Conservation (phyloP, 129 eudicot genomes). For the Pseudognaphalium luteoalbum region DNA sequence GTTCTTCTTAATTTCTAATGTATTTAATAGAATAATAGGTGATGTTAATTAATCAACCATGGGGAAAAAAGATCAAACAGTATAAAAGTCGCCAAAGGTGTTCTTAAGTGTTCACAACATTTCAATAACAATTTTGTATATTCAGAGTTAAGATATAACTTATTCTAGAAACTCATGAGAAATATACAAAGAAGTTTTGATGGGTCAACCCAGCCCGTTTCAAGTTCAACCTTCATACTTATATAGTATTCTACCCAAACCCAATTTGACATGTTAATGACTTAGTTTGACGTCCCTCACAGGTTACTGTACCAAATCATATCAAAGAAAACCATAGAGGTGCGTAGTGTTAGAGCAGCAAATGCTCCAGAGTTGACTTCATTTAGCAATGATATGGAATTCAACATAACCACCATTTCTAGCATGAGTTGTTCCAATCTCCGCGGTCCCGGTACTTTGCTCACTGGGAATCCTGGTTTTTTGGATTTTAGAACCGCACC, state of each 20-base stretch:
- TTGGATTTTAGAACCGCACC: constrained; percentile 50
- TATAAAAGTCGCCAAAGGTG: not conserved
- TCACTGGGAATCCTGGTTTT: constrained; percentile 61
- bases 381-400: constrained; percentile 72
- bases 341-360: constrained; percentile 80
- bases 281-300: constrained; percentile 18
- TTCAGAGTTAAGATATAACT: not conserved
- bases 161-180: not conserved
- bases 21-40: not conserved
- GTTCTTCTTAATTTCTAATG: not conserved
- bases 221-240: not conserved
- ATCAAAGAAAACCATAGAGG: constrained; percentile 73
- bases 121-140: not conserved
- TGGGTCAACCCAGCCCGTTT: not conserved
- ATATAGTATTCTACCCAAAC: not conserved
- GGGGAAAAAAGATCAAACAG: not conserved
- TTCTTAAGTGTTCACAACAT: not conserved
- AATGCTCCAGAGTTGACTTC: constrained; percentile 68
- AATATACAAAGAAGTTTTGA: not conserved
- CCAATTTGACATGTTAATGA: not conserved
- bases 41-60: not conserved
- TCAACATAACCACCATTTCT: constrained; percentile 84
- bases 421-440: constrained; percentile 80
- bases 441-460: constrained; percentile 62
- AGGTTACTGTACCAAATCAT: constrained; percentile 84